Conservation (phyloP, 257 asterid species). For the Eustoma russellianum region DNA sequence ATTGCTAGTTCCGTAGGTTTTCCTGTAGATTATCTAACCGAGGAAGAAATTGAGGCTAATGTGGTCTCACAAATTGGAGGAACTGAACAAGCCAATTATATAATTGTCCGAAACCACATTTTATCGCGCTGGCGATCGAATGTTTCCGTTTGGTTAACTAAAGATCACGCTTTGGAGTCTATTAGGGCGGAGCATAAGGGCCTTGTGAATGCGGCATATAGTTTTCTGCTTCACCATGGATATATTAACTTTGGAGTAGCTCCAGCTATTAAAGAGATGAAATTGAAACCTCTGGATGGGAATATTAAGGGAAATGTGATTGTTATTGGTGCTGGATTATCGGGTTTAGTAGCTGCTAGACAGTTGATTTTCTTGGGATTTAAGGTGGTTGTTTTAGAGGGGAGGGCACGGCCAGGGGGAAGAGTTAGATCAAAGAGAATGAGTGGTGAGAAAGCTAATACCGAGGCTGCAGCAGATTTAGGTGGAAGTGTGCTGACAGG, state of each 20-base stretch:
- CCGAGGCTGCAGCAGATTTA: slow-evolving; percentile 78
- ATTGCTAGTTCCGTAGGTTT: slow-evolving; percentile 94
- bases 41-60: slow-evolving; percentile 93
- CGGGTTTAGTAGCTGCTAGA: slow-evolving; percentile 88
- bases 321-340: slow-evolving; percentile 80
- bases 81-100: slow-evolving; percentile 80
- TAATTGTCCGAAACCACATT: slow-evolving; percentile 86
- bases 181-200: slow-evolving; percentile 87
- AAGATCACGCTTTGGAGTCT: slow-evolving; percentile 86
- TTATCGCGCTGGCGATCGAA: slow-evolving; percentile 85
- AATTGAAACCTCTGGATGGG: slow-evolving; percentile 35
- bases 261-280: slow-evolving; percentile 59
- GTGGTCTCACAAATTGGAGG: slow-evolving; percentile 84
- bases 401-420: slow-evolving; percentile 81
- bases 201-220: slow-evolving; percentile 72
- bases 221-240: slow-evolving; percentile 72
- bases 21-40: slow-evolving; percentile 87
- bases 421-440: slow-evolving; percentile 75
- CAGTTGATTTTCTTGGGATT: slow-evolving; percentile 80
- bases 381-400: slow-evolving; percentile 82
- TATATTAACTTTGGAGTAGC: slow-evolving; percentile 87
- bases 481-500: slow-evolving; percentile 98
- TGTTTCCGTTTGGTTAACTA: slow-evolving; percentile 74
- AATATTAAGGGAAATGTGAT: slow-evolving; percentile 45
- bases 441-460: slow-evolving; percentile 46